Conservation (phyloP, 2,329 filamentous ascomycete species). For the Beauveria medogensis region DNA sequence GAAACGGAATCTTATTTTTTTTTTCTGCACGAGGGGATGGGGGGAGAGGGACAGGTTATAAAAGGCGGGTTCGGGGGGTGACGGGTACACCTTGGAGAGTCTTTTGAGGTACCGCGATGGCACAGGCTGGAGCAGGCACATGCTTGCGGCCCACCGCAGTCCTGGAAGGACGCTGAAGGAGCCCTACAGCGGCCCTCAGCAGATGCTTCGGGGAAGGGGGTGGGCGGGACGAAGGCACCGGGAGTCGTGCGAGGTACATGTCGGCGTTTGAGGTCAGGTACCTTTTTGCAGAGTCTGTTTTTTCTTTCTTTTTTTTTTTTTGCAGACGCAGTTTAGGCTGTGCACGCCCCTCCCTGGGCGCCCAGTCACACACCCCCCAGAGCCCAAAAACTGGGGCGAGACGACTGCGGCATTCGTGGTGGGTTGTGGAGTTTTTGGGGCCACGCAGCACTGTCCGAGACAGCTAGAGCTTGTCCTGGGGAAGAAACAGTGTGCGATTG, state of each 20-base stretch:
- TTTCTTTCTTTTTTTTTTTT: not conserved
- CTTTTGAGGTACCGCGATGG: constrained; percentile 9
- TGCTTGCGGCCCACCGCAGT: constrained; percentile 10
- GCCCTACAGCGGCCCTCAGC: not conserved
- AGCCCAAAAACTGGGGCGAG: constrained; percentile 5
- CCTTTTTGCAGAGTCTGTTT: not conserved
- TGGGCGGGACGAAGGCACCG: constrained; percentile 12
- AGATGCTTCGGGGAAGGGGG: not conserved
- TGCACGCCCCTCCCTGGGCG: not conserved
- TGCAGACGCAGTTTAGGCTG: not conserved
- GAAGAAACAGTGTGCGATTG: not conserved
- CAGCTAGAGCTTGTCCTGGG: not conserved
- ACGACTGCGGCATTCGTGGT: constrained; percentile 8
- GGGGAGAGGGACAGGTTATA: constrained; percentile 21
- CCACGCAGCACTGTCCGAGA: constrained; percentile 3
- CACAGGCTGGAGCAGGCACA: constrained; percentile 8
- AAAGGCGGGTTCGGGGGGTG: constrained; percentile 17
- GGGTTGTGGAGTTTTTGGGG: constrained; percentile 3
- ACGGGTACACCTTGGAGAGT: constrained; percentile 9
- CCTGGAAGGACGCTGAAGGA: not conserved
- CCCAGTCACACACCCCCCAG: not conserved
- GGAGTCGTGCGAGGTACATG: constrained; percentile 15
- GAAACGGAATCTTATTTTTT: constrained; percentile 13
- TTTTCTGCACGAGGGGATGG: constrained; percentile 15
- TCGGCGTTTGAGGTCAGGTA: constrained; percentile 14